Base-by-base conservation (phyloP, 805 yeast species). In the Metschnikowia matae region DNA sequence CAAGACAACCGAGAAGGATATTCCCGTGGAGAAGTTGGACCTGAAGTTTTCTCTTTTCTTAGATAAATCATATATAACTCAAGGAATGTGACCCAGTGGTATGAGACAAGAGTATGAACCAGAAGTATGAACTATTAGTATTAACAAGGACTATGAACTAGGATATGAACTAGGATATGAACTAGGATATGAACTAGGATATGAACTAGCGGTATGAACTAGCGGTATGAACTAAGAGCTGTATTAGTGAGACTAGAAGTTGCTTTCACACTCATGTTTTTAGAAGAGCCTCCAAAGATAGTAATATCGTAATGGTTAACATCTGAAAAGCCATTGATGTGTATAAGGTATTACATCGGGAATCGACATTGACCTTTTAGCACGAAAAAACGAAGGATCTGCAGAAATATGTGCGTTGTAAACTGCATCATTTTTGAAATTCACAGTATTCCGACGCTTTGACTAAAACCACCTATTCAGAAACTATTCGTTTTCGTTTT, bases 261-360 rank as follows among this genome's bases (percentile, higher is more conserved):
- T 1, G 71, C 74, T 23, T 56, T 61, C 4, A 73, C 77, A 52
- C 75, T 70, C 35, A 69, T 64, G 59, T 90, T 78, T 68, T 85
- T 81, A 1, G 94, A 94, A 6, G 89, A 87, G 0, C 96, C 96
- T 2, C 91, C 84, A 64, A 74, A 84, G 4, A 87, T 83, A 48
- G 86, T 85, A 50, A 87, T 81, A 64, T 89, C 96, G 64, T 86
- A 84, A 54, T 87, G 89, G 49, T 87, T 83, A 29, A 85, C 77
- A 46, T 87, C 80, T 62, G 88, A 54, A 54, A 71, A 61, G 1
- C 75, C 78, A 41, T 82, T 78, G 14, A 87, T 80, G 61, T 86
- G 91, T 0, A 88, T 82, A 69, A 86, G 73, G 61, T 87, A 91
- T 64, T 82, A 85, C 48, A 83, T 79, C 0, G 89, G 84, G 51